These are phyloP conservation scores for Uncinocarpus reesii DNA, from an alignment of 2,329 filamentous ascomycete genomes.

Conservation along the genomic window DNA sequence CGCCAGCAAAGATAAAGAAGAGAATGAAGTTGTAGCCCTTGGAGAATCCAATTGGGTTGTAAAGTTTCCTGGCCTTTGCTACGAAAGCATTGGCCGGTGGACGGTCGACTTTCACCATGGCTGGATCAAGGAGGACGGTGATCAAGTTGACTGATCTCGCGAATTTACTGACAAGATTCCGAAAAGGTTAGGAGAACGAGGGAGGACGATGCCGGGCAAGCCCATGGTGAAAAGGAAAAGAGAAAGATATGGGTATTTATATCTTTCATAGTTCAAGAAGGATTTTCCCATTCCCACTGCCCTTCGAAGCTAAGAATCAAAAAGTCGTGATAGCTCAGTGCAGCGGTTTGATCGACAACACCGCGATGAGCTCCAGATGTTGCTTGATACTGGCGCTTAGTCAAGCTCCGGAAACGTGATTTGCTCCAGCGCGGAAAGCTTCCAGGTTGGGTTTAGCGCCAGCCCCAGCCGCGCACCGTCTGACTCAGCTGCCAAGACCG, in stretches of 20 bases:
- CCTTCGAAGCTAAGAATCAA: no score
- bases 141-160: background rate
- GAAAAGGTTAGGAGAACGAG: background rate
- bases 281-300: background rate
- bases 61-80: slow-evolving; percentile 3
- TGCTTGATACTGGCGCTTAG: no score
- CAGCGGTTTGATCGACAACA: background rate
- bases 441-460: background rate
- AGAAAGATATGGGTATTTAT: slow-evolving; percentile 1
- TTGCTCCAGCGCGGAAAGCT: slow-evolving; percentile 1
- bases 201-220: background rate
- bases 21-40: slow-evolving; percentile 15
- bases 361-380: no score
- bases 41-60: slow-evolving; percentile 6
- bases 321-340: background rate
- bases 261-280: background rate
- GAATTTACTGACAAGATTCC: background rate
- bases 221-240: background rate
- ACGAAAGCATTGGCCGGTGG: slow-evolving; percentile 9
- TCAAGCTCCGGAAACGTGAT: background rate
- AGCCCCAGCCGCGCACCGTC: no score
- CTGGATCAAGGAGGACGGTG: background rate
- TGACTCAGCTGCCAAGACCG: no score
- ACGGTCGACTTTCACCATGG: slow-evolving; percentile 9
- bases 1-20: slow-evolving; percentile 37